A percentile compares a stretch with the other conserved stretches of the same genome.
Conservation (phyloP, 768 basidiomycete genomes). For the Cubamyces lactineus region DNA sequence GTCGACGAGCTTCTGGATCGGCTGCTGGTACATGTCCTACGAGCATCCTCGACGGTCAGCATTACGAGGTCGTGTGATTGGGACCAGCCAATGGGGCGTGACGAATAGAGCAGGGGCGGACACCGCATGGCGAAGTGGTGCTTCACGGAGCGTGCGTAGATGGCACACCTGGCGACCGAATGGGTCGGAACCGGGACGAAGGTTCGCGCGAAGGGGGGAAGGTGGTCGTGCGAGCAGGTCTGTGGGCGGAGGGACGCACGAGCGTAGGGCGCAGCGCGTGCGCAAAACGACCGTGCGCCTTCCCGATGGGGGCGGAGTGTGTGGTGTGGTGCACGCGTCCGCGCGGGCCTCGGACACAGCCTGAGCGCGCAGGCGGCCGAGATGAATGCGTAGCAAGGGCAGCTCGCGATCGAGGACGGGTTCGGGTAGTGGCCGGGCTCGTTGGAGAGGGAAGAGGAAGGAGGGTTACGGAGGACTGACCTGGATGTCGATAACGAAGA, state of each 20-base stretch:
- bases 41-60: not conserved
- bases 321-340: slow-evolving; percentile 13
- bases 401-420: not conserved
- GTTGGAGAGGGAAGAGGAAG: not conserved
- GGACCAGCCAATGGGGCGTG: not conserved
- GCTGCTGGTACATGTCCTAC: slow-evolving; percentile 83
- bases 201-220: not conserved
- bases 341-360: not conserved
- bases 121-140: not conserved
- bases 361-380: not conserved
- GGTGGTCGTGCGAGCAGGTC: not conserved
- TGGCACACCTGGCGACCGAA: not conserved
- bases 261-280: slow-evolving; percentile 7
- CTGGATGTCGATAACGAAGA: slow-evolving; percentile 95
- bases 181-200: not conserved
- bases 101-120: not conserved
- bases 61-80: not conserved
- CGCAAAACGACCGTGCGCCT: slow-evolving; percentile 16
- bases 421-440: not conserved
- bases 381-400: not conserved
- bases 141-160: not conserved
- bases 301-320: slow-evolving; percentile 1
- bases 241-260: slow-evolving; percentile 9
- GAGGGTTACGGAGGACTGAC: slow-evolving; percentile 46
- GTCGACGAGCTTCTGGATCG: slow-evolving; percentile 80